Conservation (phyloP, 208 protist genomes). For the Trypanosoma theileri region DNA sequence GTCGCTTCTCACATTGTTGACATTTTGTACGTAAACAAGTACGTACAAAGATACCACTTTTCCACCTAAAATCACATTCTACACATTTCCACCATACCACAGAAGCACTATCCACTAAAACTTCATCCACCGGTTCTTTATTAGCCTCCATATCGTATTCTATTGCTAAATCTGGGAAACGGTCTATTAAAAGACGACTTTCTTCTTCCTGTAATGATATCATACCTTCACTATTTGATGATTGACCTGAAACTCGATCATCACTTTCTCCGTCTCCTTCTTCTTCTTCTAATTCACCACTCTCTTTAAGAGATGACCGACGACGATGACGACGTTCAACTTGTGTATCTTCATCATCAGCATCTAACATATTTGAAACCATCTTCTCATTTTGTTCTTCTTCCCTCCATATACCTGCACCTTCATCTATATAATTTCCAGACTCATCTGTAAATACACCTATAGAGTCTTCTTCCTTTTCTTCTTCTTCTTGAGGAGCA, state of each 20-base stretch:
- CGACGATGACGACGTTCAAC: too few species aligned
- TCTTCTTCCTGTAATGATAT: constrained; percentile 22
- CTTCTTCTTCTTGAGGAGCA: constrained; percentile 4
- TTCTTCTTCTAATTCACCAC: constrained; percentile 25
- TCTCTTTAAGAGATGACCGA: too few species aligned
- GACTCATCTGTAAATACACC: not conserved
- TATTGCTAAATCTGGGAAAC: constrained; percentile 55
- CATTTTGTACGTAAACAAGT: constrained; percentile 66
- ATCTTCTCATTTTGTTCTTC: constrained; percentile 6
- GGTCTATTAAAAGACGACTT: constrained; percentile 47
- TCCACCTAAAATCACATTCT: constrained; percentile 54
- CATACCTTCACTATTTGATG: not conserved
- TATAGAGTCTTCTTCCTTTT: constrained; percentile 8
- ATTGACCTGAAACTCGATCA: constrained; percentile 3
- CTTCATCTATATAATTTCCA: not conserved
- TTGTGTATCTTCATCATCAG: too few species aligned
- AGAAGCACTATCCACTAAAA: constrained; percentile 44
- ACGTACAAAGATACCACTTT: constrained; percentile 70
- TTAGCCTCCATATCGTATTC: constrained; percentile 69
- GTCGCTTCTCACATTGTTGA: constrained; percentile 44
- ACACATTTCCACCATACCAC: constrained; percentile 63
- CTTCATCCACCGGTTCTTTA: constrained; percentile 30
- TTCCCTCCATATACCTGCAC: constrained; percentile 1
- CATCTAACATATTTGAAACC: not conserved
- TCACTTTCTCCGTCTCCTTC: constrained; percentile 13